Evolutionary conservation across 2,329 filamentous ascomycete species (phyloP).

Genomic region (Zymoseptoria brevis): DNA sequence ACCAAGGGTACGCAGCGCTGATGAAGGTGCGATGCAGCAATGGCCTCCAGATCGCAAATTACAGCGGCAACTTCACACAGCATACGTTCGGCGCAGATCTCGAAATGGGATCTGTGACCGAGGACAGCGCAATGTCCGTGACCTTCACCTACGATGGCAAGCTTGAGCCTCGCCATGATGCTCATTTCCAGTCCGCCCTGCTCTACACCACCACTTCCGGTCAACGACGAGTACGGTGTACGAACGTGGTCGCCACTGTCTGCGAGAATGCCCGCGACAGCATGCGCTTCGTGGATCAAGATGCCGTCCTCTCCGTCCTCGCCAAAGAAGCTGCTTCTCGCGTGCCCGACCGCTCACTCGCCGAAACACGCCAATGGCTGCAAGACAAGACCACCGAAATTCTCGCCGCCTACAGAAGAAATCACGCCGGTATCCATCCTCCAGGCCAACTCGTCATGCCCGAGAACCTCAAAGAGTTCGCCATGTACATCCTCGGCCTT

Average conservation of each 20-base stretch:
- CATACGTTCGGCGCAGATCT: constrained; percentile 92
- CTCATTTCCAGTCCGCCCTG: constrained; percentile 92
- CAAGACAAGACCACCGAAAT: constrained; percentile 92
- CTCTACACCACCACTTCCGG: constrained; percentile 89
- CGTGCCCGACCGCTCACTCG: constrained; percentile 62
- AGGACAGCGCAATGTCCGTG: constrained; percentile 86
- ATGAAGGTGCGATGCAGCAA: constrained; percentile 99
- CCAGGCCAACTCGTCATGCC: constrained; percentile 90
- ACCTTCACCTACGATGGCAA: constrained; percentile 95
- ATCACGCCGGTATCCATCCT: constrained; percentile 79
- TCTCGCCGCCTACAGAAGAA: constrained; percentile 83
- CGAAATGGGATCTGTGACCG: constrained; percentile 84
- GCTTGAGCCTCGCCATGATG: constrained; percentile 90
- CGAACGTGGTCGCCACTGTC: constrained; percentile 87
- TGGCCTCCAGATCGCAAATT: constrained; percentile 84
- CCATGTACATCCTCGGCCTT: constrained; percentile 89
- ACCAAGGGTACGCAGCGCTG: constrained; percentile 89
- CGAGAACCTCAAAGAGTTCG: constrained; percentile 90
- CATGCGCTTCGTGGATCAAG: constrained; percentile 92
- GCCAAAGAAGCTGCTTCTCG: constrained; percentile 92
- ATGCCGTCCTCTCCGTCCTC: constrained; percentile 79
- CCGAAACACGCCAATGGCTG: constrained; percentile 74
- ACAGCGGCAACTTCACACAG: constrained; percentile 93
- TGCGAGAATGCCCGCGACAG: constrained; percentile 74
- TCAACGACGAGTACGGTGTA: constrained; percentile 82